phyloP scores from a whole-genome alignment of 441 rosid genomes.

The Pelargonium citronellum region DNA sequence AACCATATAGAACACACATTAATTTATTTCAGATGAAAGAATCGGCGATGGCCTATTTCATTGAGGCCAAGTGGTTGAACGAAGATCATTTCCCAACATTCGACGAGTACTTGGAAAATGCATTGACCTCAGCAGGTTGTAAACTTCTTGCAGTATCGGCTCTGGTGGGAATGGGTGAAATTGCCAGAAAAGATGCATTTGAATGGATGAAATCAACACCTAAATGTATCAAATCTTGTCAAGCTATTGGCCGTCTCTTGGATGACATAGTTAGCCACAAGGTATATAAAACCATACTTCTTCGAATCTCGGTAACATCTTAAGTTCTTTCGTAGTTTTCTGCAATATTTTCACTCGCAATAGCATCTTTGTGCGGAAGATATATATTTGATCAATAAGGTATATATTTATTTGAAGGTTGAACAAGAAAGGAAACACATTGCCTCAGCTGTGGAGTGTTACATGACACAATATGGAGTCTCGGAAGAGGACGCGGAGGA shows the following conservation, averaged over 20 bases:
- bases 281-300: not conserved
- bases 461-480: slow-evolving; percentile 23
- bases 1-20: no score
- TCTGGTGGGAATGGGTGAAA: slow-evolving; percentile 20
- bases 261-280: slow-evolving; percentile 24
- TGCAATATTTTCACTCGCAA: not conserved
- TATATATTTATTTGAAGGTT: not conserved
- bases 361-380: no score
- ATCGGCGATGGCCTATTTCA: not conserved
- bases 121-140: slow-evolving; percentile 20
- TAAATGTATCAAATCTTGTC: slow-evolving; percentile 4
- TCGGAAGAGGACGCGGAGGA: slow-evolving; percentile 18
- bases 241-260: slow-evolving; percentile 25
- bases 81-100: slow-evolving; percentile 18
- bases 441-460: slow-evolving; percentile 21
- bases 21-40: not conserved
- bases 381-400: no score
- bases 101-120: slow-evolving; percentile 23
- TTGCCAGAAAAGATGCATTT: not conserved
- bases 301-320: no score
- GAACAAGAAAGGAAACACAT: slow-evolving; percentile 29
- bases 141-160: slow-evolving; percentile 19
- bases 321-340: no score
- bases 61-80: slow-evolving; percentile 28
- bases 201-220: no score